Evolutionary conservation across 108 stramenopile species (phyloP).

Genomic region (Chaetoceros tenuissimus): DNA sequence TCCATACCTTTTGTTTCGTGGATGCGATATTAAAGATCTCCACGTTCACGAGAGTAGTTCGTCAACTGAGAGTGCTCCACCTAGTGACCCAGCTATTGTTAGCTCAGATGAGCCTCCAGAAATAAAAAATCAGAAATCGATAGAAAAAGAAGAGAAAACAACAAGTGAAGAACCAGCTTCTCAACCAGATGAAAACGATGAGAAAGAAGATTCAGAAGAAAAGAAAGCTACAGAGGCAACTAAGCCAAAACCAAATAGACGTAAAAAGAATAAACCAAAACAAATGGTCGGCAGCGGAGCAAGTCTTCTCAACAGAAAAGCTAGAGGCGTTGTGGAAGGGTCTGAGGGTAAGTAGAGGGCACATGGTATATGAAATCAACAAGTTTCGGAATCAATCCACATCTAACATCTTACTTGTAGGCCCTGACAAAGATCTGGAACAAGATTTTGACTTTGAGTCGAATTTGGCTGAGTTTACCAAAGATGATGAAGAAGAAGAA

Average conservation of each 20-base stretch:
- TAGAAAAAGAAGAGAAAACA: constrained; percentile 5
- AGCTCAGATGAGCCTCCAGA: constrained; percentile 9
- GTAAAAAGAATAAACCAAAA: constrained; percentile 1
- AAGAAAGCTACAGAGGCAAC: constrained; percentile 8
- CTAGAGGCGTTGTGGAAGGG: constrained; percentile 41
- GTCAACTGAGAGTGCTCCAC: background rate
- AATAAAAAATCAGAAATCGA: constrained; percentile 1
- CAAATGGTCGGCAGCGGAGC: constrained; percentile 64
- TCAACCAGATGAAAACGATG: background rate
- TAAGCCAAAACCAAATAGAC: constrained; percentile 11
- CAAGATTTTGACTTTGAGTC: constrained; percentile 78
- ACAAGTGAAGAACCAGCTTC: background rate
- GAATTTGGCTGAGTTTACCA: constrained; percentile 57
- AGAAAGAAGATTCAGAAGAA: constrained; percentile 8
- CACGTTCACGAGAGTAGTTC: constrained; percentile 86
- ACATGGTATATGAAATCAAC: constrained; percentile 1
- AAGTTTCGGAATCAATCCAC: background rate
- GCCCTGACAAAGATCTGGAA: constrained; percentile 7
- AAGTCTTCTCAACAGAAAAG: constrained; percentile 63
- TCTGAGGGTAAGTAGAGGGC: constrained; percentile 24
- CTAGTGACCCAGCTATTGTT: constrained; percentile 16
- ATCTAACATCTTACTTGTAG: constrained; percentile 2
- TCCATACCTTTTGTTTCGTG: constrained; percentile 85
- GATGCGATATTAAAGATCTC: constrained; percentile 92
- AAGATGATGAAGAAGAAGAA: constrained; percentile 29